A percentile compares a stretch with the other conserved stretches of the same genome.
These are phyloP conservation scores for Omphalotus guepiniiformis DNA, from an alignment of 768 basidiomycete species.

Conservation along the genomic window DNA sequence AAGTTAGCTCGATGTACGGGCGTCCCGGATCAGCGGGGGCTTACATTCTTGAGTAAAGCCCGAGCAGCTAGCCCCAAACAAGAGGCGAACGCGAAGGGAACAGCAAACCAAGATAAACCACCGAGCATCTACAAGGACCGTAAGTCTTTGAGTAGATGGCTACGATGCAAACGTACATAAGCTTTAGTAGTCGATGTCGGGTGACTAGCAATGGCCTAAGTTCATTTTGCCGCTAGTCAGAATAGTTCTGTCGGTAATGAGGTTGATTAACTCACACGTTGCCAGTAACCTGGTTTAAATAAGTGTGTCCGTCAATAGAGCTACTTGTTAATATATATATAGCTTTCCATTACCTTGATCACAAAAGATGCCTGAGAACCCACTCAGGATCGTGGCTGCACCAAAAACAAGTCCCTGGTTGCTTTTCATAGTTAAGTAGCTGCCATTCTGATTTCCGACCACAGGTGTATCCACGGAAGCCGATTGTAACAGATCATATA, in stretches of 20 bases:
- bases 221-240: not conserved
- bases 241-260: not conserved
- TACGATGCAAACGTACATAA: conserved; percentile 30
- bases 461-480: conserved; percentile 45
- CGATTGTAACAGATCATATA: conserved; percentile 44
- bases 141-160: too few species aligned
- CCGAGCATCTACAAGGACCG: conserved; percentile 42
- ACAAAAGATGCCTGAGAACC: conserved; percentile 46
- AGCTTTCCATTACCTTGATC: conserved; percentile 38
- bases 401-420: conserved; percentile 41
- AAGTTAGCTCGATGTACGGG: not conserved
- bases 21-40: not conserved
- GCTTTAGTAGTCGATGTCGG: conserved; percentile 48
- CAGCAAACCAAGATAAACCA: conserved; percentile 53
- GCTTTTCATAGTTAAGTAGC: conserved; percentile 56
- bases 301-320: not conserved
- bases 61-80: conserved; percentile 41
- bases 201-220: conserved; percentile 46
- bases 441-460: conserved; percentile 43
- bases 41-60: conserved; percentile 28
- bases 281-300: conserved; percentile 43
- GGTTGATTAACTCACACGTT: conserved; percentile 32
- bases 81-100: conserved; percentile 49
- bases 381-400: conserved; percentile 32
- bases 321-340: not conserved